These are phyloP conservation scores for Apophysomyces ossiformis DNA, from an alignment of 371 early-diverging fungal species.

Conservation along the genomic window DNA sequence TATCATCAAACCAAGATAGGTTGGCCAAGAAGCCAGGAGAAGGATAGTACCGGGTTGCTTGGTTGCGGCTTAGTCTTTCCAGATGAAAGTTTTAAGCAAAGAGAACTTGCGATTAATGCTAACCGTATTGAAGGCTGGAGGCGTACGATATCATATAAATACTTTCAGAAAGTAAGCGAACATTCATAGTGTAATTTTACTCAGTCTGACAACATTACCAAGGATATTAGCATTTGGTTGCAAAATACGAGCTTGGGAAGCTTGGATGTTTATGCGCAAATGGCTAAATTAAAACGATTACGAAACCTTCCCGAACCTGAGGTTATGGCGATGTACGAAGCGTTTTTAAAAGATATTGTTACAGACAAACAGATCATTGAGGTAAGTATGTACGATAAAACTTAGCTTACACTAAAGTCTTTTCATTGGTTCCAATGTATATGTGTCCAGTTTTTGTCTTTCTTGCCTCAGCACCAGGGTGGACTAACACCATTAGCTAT, in stretches of 20 bases:
- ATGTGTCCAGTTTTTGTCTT: conserved; percentile 65
- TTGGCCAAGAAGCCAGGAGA: conserved; percentile 38
- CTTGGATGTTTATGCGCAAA: conserved; percentile 73
- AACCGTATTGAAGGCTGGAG: conserved; percentile 90
- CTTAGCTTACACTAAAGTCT: not conserved
- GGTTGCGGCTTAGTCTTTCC: conserved; percentile 77
- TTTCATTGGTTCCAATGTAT: not conserved
- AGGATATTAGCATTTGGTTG: conserved; percentile 64
- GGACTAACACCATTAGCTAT: conserved; percentile 82
- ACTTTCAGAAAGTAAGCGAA: conserved; percentile 57
- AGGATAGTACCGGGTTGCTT: conserved; percentile 45
- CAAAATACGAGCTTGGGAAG: conserved; percentile 60
- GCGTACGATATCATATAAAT: conserved; percentile 70
- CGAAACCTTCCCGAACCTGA: conserved; percentile 67
- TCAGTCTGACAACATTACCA: conserved; percentile 10
- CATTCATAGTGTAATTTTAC: not conserved
- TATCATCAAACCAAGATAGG: conserved; percentile 68
- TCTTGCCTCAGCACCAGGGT: conserved; percentile 81
- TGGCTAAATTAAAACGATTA: conserved; percentile 64
- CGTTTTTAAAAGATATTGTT: conserved; percentile 62
- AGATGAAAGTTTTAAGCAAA: conserved; percentile 63
- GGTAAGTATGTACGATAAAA: conserved; percentile 37
- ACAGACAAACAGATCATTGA: conserved; percentile 83
- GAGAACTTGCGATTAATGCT: conserved; percentile 71
- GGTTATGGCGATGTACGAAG: conserved; percentile 67